Evolutionary conservation across 495 filamentous ascomycete genomes (phyloP).

Genomic region (Tetracladium marchalianum): DNA sequence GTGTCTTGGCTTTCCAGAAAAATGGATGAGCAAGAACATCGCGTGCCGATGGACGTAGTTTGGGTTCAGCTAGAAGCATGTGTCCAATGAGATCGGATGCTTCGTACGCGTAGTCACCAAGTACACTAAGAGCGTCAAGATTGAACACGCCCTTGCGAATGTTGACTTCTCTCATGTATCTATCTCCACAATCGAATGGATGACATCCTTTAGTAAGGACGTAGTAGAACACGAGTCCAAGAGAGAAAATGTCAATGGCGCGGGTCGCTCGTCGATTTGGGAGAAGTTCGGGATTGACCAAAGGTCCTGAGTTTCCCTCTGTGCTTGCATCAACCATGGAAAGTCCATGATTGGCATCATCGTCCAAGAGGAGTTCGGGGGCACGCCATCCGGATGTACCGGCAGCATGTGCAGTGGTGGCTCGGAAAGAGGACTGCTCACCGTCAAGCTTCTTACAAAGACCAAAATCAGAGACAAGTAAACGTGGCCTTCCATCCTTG

Average conservation of each 20-base stretch:
- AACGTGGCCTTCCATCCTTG: constrained; percentile 52
- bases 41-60: constrained; percentile 56
- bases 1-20: constrained; percentile 85
- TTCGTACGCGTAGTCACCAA: constrained; percentile 77
- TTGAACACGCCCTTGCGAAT: constrained; percentile 80
- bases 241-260: constrained; percentile 91
- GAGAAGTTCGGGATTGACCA: constrained; percentile 28
- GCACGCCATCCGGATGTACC: constrained; percentile 95
- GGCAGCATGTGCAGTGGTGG: constrained; percentile 85
- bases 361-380: constrained; percentile 81
- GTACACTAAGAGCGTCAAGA: constrained; percentile 55
- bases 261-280: constrained; percentile 78
- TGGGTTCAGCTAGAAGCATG: constrained; percentile 72
- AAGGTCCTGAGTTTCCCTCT: constrained; percentile 29
- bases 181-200: constrained; percentile 86
- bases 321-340: constrained; percentile 20
- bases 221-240: constrained; percentile 95
- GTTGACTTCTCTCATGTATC: constrained; percentile 92
- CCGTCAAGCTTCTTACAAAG: constrained; percentile 97
- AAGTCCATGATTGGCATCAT: constrained; percentile 33
- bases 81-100: constrained; percentile 73
- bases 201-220: constrained; percentile 86
- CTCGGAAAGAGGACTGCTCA: constrained; percentile 87
- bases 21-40: constrained; percentile 86
- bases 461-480: constrained; percentile 95